Evolutionary conservation across 2,329 filamentous ascomycete species (phyloP).

Genomic region (Phaeomoniella chlamydospora): DNA sequence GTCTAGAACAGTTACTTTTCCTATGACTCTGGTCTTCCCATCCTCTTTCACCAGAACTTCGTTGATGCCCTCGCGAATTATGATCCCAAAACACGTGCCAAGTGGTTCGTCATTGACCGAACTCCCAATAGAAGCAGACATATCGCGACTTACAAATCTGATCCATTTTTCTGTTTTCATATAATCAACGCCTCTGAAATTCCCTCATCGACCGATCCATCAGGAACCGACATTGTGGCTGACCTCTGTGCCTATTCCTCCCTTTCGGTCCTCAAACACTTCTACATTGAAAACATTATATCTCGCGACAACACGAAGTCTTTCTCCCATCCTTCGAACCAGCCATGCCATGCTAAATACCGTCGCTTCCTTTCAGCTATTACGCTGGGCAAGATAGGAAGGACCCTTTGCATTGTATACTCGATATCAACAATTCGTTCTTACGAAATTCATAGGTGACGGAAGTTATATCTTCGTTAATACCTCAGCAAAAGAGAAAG

Average conservation of each 20-base stretch:
- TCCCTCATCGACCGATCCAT: slow-evolving; percentile 2
- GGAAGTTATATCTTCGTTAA: no score
- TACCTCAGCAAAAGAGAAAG: no score
- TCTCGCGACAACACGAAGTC: no score
- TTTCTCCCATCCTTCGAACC: no score
- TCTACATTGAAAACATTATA: slow-evolving; percentile 21
- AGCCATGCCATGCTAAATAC: no score
- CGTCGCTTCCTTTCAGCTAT: no score
- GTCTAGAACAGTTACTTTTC: slow-evolving; percentile 24
- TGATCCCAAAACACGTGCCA: slow-evolving; percentile 17
- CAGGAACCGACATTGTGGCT: slow-evolving; percentile 20
- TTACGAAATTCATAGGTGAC: no score
- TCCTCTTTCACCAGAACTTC: slow-evolving; percentile 24
- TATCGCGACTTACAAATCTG: slow-evolving; percentile 21
- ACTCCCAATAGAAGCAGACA: slow-evolving; percentile 17
- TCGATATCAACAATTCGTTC: no score
- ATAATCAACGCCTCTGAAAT: slow-evolving; percentile 27
- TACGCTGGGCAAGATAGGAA: no score
- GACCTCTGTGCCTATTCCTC: slow-evolving; percentile 23
- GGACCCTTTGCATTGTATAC: no score
- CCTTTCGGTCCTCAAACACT: slow-evolving; percentile 22
- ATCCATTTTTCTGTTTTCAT: slow-evolving; percentile 27
- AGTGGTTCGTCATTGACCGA: slow-evolving; percentile 28
- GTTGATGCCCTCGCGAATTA: slow-evolving; percentile 22
- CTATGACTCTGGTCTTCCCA: slow-evolving; percentile 16